These are phyloP conservation scores for Auriscalpium orientale DNA, from an alignment of 768 basidiomycete species.

Conservation along the genomic window DNA sequence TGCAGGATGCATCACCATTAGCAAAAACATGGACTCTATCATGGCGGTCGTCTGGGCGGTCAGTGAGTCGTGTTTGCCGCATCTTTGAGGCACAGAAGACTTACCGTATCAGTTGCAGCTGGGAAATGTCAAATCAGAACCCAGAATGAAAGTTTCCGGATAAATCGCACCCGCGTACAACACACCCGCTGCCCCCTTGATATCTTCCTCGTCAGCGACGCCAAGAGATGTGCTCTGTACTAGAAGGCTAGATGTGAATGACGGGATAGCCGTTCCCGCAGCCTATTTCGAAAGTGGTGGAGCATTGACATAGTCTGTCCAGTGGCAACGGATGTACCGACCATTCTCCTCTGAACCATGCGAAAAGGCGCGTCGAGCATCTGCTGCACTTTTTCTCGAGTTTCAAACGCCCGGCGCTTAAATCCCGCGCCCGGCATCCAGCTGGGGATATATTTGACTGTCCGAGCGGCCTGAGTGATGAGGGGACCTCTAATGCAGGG, in stretches of 20 bases:
- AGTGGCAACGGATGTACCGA: background rate
- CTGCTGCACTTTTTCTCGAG: slow-evolving; percentile 9
- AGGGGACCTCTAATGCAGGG: background rate
- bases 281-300: slow-evolving; percentile 3
- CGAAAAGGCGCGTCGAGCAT: slow-evolving; percentile 15
- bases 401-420: slow-evolving; percentile 13
- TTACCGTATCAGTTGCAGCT: slow-evolving; percentile 16
- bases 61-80: background rate
- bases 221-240: background rate
- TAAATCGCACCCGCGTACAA: slow-evolving; percentile 11
- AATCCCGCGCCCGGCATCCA: slow-evolving; percentile 18
- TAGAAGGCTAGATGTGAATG: slow-evolving; percentile 13
- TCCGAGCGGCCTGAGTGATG: background rate
- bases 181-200: slow-evolving; percentile 14
- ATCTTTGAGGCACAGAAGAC: background rate
- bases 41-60: slow-evolving; percentile 11
- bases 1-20: slow-evolving; percentile 16
- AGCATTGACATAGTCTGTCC: too few relatives aligned
- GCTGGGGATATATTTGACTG: slow-evolving; percentile 13
- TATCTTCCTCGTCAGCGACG: slow-evolving; percentile 11
- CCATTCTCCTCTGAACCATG: slow-evolving; percentile 12
- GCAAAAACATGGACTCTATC: slow-evolving; percentile 12
- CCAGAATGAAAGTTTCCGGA: background rate
- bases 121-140: background rate
- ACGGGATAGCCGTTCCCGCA: slow-evolving; percentile 14